phyloP scores from a whole-genome alignment of 768 basidiomycete genomes.

The Tremella mesenterica region DNA sequence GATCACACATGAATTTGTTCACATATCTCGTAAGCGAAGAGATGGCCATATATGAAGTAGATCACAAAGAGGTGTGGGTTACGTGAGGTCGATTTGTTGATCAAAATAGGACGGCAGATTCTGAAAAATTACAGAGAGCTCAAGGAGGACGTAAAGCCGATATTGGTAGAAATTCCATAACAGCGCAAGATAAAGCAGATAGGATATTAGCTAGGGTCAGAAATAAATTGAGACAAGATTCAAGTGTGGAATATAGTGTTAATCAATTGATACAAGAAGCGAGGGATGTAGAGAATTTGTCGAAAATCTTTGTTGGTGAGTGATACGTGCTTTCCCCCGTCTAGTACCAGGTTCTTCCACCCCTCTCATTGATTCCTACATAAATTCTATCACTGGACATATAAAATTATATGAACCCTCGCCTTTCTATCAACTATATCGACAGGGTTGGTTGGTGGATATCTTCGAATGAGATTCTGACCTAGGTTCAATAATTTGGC shows the following conservation, averaged over 20 bases:
- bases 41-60: no score
- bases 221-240: constrained; percentile 65
- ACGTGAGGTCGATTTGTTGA: not conserved
- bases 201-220: constrained; percentile 72
- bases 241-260: constrained; percentile 87
- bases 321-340: not conserved
- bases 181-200: constrained; percentile 78
- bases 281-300: constrained; percentile 64
- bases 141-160: constrained; percentile 40
- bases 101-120: constrained; percentile 48
- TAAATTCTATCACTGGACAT: no score
- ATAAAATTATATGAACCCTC: no score
- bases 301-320: constrained; percentile 56
- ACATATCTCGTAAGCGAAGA: not conserved
- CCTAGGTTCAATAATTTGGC: not conserved
- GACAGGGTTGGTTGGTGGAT: no score
- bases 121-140: constrained; percentile 32
- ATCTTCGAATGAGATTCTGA: not conserved
- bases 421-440: no score
- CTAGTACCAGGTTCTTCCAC: not conserved
- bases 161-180: constrained; percentile 45
- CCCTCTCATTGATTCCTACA: no score
- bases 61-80: no score
- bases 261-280: constrained; percentile 87
- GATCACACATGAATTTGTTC: not conserved